These are phyloP conservation scores for Sugiyamaella mastotermitis DNA, from an alignment of 805 yeast genomes.

Conservation along the genomic window DNA sequence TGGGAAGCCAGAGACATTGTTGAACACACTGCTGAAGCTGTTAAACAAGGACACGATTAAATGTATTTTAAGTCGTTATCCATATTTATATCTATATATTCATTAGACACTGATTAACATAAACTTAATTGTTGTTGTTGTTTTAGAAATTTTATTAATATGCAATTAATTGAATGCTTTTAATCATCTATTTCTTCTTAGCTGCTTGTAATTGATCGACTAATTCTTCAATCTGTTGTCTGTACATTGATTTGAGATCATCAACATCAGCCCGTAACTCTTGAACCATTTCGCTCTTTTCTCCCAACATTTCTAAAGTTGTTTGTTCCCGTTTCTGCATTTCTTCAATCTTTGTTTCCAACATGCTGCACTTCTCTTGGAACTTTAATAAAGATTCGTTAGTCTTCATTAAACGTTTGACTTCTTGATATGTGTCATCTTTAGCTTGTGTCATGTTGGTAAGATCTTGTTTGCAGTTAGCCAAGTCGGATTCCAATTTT, in stretches of 20 bases:
- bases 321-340: conserved; percentile 45
- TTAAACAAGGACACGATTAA: conserved; percentile 54
- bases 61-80: no score
- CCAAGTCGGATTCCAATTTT: conserved; percentile 71
- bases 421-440: conserved; percentile 61
- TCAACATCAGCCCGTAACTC: conserved; percentile 84
- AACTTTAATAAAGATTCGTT: conserved; percentile 40
- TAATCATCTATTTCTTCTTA: not conserved
- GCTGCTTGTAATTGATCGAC: conserved; percentile 49
- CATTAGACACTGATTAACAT: no score
- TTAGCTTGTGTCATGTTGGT: conserved; percentile 49
- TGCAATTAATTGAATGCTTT: no score
- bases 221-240: conserved; percentile 82
- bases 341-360: conserved; percentile 31
- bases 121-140: no score
- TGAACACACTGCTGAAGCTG: conserved; percentile 60
- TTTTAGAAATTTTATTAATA: no score
- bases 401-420: conserved; percentile 51
- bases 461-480: conserved; percentile 59
- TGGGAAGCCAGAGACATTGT: conserved; percentile 86
- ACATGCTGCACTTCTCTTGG: conserved; percentile 30
- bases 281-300: conserved; percentile 76
- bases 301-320: conserved; percentile 70
- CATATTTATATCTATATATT: no score
- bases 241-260: conserved; percentile 80